Evolutionary conservation across 305 asterid species (phyloP), one percentile per base, ranked within the genome.

Genomic region (Ilex paraguariensis): DNA sequence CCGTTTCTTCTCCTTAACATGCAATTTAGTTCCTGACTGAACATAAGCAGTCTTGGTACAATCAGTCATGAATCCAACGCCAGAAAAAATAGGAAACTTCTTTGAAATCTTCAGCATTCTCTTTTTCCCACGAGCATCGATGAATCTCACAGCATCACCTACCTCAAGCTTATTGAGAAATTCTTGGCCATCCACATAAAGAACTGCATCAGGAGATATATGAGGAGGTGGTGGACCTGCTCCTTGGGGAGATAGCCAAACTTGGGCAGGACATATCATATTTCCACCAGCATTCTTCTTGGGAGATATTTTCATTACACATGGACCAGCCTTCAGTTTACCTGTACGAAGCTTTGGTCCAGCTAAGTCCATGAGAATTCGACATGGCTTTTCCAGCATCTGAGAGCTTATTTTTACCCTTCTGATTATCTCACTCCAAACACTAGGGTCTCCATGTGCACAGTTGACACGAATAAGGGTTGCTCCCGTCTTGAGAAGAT

Each of bases 321-420:
- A 69, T 13, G 95, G 95, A 55, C 91, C 95, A 50, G 75, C 75
- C 59, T 70, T 73, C 55, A 86, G 75, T 71, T 75, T 84, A 45
- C 87, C 91, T 28, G 91, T 86, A 61, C 95, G 79, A 71, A 86
- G 81, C 85, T 86, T 86, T 42, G 91, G 95, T 62, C 95, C 95
- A 70, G 95, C 91, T 64, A 86, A 80, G 79, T 86, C 95, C 95
- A 86, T 86, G 71, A 86, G 82, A 59, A 86, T 67, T 66, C 78
- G 82, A 73, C 91, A 84, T 31, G 91, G 95, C 70, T 86, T 86
- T 75, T 86, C 95, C 46, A 86, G 78, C 70, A 71, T 76, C n/a
- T 61, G 82, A 65, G 95, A 80, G 68, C 72, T 73, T 59, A 59
- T 74, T 73, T 71, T 86, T 59, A 84, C 83, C 54, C 61, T 72